phyloP scores from a whole-genome alignment of 2,329 filamentous ascomycete species.

The Teratosphaeria nubilosa region DNA sequence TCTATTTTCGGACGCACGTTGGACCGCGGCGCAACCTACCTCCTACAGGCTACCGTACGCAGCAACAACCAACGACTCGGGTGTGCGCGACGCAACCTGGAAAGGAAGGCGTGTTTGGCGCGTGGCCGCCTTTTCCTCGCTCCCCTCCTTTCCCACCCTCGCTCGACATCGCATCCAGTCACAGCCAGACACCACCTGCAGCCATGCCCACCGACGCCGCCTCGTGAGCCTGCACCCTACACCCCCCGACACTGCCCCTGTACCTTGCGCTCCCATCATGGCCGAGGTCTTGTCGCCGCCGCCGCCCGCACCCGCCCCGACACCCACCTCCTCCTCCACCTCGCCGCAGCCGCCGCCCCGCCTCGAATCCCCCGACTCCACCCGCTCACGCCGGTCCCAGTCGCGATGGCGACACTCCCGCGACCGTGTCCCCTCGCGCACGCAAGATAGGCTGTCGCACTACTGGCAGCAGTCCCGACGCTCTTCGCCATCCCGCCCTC shows the following conservation, averaged over 20 bases:
- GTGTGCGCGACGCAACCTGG: background rate
- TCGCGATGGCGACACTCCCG: constrained; percentile 1
- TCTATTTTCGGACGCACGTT: background rate
- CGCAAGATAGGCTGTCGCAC: constrained; percentile 72
- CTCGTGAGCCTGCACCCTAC: background rate
- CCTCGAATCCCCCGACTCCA: background rate
- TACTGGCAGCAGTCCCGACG: constrained; percentile 53
- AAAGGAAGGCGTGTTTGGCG: background rate
- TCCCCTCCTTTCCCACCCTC: too few relatives aligned
- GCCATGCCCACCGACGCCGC: too few relatives aligned
- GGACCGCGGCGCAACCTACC: background rate
- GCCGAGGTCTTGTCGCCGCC: constrained; percentile 10
- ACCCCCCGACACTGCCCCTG: too few relatives aligned
- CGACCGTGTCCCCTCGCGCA: constrained; percentile 51
- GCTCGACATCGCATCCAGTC: too few relatives aligned
- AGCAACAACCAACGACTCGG: background rate
- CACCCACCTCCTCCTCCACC: constrained; percentile 2
- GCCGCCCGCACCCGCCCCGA: background rate
- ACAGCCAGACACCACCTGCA: too few relatives aligned
- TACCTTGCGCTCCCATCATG: too few relatives aligned
- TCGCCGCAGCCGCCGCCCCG: constrained; percentile 1
- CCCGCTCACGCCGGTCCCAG: background rate
- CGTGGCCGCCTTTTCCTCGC: background rate
- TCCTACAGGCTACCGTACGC: background rate
- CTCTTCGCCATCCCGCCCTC: constrained; percentile 56